These are phyloP conservation scores for Geosmithia flava DNA, from an alignment of 2,329 filamentous ascomycete species.

Conservation along the genomic window DNA sequence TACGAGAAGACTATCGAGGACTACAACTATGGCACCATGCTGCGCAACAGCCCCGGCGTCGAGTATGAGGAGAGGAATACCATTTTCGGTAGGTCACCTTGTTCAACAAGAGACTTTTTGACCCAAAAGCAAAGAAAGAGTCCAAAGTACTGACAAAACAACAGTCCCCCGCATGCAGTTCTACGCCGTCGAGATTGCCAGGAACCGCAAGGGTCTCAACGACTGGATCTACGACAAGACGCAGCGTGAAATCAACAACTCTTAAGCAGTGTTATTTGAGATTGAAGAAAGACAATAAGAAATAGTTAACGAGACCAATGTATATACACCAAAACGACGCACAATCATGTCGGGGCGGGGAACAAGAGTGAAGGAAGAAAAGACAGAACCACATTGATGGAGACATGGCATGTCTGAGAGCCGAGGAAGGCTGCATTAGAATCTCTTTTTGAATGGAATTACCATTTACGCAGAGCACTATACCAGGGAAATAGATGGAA, in stretches of 20 bases:
- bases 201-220: constrained; percentile 77
- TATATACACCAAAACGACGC: not conserved
- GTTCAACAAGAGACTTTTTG: constrained; percentile 3
- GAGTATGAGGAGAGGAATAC: constrained; percentile 86
- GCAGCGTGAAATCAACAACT: constrained; percentile 40
- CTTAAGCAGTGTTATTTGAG: not conserved
- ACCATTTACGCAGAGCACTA: no score
- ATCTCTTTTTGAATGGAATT: no score
- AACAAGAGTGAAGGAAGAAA: not conserved
- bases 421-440: no score
- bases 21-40: constrained; percentile 95
- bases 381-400: not conserved
- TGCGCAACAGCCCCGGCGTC: constrained; percentile 62
- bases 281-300: constrained; percentile 1
- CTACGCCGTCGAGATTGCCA: constrained; percentile 40
- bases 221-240: constrained; percentile 93
- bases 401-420: not conserved
- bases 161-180: constrained; percentile 44
- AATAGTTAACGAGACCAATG: not conserved
- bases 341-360: not conserved
- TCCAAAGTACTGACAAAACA: not conserved
- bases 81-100: constrained; percentile 61
- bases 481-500: no score
- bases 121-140: not conserved
- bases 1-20: constrained; percentile 96